Base-by-base conservation (phyloP, 2,329 filamentous ascomycete species). In the Venturia asperata region DNA sequence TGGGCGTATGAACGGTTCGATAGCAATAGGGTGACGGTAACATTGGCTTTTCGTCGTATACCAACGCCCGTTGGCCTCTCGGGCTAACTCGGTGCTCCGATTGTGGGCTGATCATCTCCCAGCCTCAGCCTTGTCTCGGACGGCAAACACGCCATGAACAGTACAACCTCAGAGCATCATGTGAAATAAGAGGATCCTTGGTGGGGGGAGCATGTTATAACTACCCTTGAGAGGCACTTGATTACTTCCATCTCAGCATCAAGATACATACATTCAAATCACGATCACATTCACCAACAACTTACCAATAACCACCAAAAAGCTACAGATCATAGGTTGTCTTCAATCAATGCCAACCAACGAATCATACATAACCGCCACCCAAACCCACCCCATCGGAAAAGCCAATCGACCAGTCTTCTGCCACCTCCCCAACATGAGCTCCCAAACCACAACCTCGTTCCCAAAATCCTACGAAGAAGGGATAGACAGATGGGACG, bases 111-210 rank as follows among this genome's bases (percentile, higher is more conserved):
- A 55, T 55, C 49, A 55, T 55, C 49, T 55, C n/a, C 24, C 10
- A 55, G 49, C 49, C 49, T 55, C 24, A 52, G 47, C 45, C 45
- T 52, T 3, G 49, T 34, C 49, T 55, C 24, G 19, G 24, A 34
- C 49, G 24, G 49, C 24, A 34, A 55, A 30, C 49, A 55, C 49
- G 49, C 49, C 49, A 55, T 55, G 49, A 17, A 34, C 49, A 55
- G 49, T 3, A 55, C 9, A 30, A 55, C 49, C 27, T 30, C 49
- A 19, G 4, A 55, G 15, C 24, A 27, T 10, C 27, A 34, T 17
- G 49, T 34, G 24, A 17, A 15, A 52, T n/a, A n/a, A 21, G 19
- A 24, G 9, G 19, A 17, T 55, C 21, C 45, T 6, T 17, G 24
- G 49, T 34, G 49, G 24, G 15, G 9, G 49, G 27, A 34, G 27